Conservation (phyloP, 106 monocot species). For the Acorus calamus region DNA sequence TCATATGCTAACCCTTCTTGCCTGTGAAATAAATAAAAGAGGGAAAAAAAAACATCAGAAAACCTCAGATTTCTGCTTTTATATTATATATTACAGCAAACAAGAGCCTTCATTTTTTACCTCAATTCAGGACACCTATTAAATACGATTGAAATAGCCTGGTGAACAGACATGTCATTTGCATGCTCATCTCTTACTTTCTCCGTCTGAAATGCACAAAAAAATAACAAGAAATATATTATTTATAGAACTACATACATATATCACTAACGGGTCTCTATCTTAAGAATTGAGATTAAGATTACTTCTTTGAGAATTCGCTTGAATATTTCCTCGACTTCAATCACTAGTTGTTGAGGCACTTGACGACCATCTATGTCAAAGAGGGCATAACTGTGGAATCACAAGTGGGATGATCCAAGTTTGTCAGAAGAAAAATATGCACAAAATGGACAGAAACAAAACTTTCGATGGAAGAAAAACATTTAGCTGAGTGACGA, state of each 20-base stretch:
- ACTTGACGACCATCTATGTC: constrained; percentile 62
- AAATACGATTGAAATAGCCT: constrained; percentile 90
- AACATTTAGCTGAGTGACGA: too few species aligned
- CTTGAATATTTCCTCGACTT: constrained; percentile 79
- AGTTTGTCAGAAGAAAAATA: too few species aligned
- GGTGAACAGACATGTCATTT: constrained; percentile 72
- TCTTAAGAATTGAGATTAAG: background rate
- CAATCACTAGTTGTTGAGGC: constrained; percentile 65
- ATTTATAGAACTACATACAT: background rate
- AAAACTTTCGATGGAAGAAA: too few species aligned
- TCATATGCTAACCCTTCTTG: constrained; percentile 68
- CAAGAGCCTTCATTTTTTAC: constrained; percentile 8
- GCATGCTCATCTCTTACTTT: constrained; percentile 67
- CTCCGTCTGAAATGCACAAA: constrained; percentile 40
- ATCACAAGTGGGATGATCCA: too few species aligned
- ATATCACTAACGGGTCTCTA: background rate
- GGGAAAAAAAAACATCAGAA: background rate
- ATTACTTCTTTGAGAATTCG: constrained; percentile 75
- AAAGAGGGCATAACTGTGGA: constrained; percentile 74
- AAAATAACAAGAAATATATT: constrained; percentile 1
- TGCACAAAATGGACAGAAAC: too few species aligned
- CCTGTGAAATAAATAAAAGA: constrained; percentile 26
- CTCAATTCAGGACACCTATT: constrained; percentile 62
- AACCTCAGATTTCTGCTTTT: background rate
- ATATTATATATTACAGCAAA: background rate